Evolutionary conservation across 176 grass and related monocot species (phyloP), one percentile per base, ranked within the genome.

Genomic region (Chloris gayana): DNA sequence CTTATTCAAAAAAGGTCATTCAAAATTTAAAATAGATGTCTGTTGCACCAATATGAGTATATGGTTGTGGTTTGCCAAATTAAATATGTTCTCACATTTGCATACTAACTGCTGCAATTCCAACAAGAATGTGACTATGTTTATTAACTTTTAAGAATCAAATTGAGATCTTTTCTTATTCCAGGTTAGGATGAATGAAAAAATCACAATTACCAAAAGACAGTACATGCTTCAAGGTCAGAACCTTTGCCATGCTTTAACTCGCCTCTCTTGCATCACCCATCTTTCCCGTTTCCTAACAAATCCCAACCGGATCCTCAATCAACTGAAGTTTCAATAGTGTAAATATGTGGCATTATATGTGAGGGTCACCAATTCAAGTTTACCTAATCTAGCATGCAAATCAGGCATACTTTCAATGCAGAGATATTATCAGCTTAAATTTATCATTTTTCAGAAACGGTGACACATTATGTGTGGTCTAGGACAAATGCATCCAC

Each of bases 231-330:
- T 75, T 82, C 51, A 76, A 83, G 83, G 56, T 31, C 29, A 87
- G 80, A 72, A 87, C 76, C 81, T 84, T 84, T 68, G 61, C 35
- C 54, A 74, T 85, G 68, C 38, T 37, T 65, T 91, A 88, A 47
- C 45, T 76, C 70, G 74, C 86, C 75, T 88, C 47, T 50, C 69
- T 76, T 62, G 86, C 79, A 92, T 86, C 90, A 92, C 86, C 90
- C 90, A 89, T 92, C 90, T 80, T 92, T 88, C 79, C 90, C 90
- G 27, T 86, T 92, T 29, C 90, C 86, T 89, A 92, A 76, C 70
- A 92, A 92, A 86, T 80, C 86, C 87, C 86, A 89, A 80, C 59
- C 37, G 4, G 68, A 85, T 39, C 70, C 86, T 67, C 79, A 76
- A 89, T 92, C 57, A 92, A 88, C 13, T 42, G 15, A 60, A 82